Base-by-base conservation (phyloP, 805 yeast species). In the Candida namnaoensis region DNA sequence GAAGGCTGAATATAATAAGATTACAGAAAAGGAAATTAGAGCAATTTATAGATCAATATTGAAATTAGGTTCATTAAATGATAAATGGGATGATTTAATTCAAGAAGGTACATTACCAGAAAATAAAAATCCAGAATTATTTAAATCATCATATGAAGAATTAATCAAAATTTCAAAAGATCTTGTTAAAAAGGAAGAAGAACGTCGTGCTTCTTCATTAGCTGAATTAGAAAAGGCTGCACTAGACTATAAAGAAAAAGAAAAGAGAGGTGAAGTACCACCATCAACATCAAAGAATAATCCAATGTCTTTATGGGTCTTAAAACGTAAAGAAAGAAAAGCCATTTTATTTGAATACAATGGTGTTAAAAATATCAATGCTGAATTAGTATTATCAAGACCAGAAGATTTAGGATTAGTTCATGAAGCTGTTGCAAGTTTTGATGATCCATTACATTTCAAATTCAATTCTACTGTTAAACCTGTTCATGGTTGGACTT, bases 51-150 rank as follows among this genome's bases (percentile, higher is more conserved):
- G 87, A 51, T 81, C 95, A 2, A 78, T 91, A 39, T 66, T 91
- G 53, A 75, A 85, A 47, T 74, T 76, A 48, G 99, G 99, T 45
- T 88, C 88, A 53, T 67, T 93, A 44, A 60, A 76, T 6, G 75
- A 76, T 26, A 75, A 75, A 56, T 84, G 95, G 83, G 95, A 88
- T 46, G 86, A 81, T 47, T 70, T 93, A 40, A 85, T 88, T 44
- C 87, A 83, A 42, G 98, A 93, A 54, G 96, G 96, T 24, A 80
- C 90, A 26, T 67, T 93, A 39, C 80, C 96, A 7, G 82, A 83
- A 53, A 83, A 86, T 53, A 85, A 90, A 55, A 82, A 86, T 47
- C 85, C 93, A 1, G 90, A 82, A 12, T 69, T 81, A 36, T 76
- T 90, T 57, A 80, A 82, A 54, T 78, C 76, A 52, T 78, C 87